These are phyloP conservation scores for Leptodontidium sp. DNA, from an alignment of 2,329 filamentous ascomycete species.

Conservation along the genomic window DNA sequence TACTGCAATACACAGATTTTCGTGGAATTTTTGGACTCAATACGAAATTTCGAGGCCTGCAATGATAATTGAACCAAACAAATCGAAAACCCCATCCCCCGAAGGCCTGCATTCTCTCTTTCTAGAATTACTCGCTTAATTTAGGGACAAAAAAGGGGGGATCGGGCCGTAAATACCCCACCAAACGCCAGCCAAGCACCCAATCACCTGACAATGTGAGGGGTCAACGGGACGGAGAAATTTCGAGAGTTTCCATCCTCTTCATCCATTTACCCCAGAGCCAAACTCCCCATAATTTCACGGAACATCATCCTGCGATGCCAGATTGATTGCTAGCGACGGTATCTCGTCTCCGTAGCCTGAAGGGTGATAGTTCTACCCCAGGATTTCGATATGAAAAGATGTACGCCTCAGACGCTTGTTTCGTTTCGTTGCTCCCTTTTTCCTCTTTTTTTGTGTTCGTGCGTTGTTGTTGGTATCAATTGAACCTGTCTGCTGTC, in stretches of 20 bases:
- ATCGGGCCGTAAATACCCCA: constrained; percentile 1
- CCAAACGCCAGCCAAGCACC: background rate
- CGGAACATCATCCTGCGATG: background rate
- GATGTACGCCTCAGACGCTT: background rate
- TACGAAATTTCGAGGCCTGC: too few relatives aligned
- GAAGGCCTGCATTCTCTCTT: background rate
- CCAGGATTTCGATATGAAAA: background rate
- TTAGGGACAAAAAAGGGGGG: background rate
- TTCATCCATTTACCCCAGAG: constrained; percentile 8
- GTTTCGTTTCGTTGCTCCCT: background rate
- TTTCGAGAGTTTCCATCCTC: background rate
- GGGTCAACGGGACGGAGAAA: constrained; percentile 15
- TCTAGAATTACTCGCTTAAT: background rate
- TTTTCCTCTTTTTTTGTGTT: background rate
- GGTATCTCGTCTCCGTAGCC: background rate
- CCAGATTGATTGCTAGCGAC: constrained; percentile 1
- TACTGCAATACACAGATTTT: background rate
- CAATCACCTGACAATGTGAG: background rate
- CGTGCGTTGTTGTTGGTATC: background rate
- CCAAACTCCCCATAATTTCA: background rate
- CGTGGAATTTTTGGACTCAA: background rate
- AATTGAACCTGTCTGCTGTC: background rate
- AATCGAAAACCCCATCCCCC: background rate
- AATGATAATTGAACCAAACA: too few relatives aligned
- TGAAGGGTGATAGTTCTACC: background rate